Conservation (phyloP, 306 rosid genomes). For the Echinosophora koreensis region DNA sequence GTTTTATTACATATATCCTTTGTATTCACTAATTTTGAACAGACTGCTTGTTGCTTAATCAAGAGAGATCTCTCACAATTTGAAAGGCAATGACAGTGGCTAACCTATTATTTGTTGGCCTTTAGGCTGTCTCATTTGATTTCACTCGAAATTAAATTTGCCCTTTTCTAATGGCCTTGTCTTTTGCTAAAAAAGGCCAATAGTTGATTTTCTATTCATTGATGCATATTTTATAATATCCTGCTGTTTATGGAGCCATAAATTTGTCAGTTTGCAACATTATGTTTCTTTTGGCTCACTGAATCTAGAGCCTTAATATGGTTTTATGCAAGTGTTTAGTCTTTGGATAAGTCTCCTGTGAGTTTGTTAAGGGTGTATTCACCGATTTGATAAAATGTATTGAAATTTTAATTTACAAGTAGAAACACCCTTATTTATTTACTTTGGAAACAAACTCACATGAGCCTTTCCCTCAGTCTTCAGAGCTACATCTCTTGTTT, state of each 20-base stretch:
- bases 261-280: slow-evolving; percentile 4
- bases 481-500: slow-evolving; percentile 13
- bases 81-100: slow-evolving; percentile 22
- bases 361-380: too few species aligned
- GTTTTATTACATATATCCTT: background rate
- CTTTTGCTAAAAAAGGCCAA: slow-evolving; percentile 22
- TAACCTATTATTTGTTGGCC: slow-evolving; percentile 5
- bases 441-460: too few species aligned
- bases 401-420: too few species aligned
- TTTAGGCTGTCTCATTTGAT: slow-evolving; percentile 16
- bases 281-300: background rate
- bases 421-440: too few species aligned
- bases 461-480: background rate
- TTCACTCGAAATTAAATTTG: background rate
- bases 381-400: too few species aligned
- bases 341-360: background rate
- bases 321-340: slow-evolving; percentile 19
- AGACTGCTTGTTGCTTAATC: slow-evolving; percentile 17
- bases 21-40: slow-evolving; percentile 6
- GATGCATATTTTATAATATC: background rate
- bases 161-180: slow-evolving; percentile 29
- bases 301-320: slow-evolving; percentile 6
- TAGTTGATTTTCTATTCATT: background rate
- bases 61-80: slow-evolving; percentile 3
- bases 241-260: background rate